Evolutionary conservation across 495 filamentous ascomycete genomes (phyloP), one percentile per base, ranked within the genome.

Genomic region (Penicillium malachiteum): DNA sequence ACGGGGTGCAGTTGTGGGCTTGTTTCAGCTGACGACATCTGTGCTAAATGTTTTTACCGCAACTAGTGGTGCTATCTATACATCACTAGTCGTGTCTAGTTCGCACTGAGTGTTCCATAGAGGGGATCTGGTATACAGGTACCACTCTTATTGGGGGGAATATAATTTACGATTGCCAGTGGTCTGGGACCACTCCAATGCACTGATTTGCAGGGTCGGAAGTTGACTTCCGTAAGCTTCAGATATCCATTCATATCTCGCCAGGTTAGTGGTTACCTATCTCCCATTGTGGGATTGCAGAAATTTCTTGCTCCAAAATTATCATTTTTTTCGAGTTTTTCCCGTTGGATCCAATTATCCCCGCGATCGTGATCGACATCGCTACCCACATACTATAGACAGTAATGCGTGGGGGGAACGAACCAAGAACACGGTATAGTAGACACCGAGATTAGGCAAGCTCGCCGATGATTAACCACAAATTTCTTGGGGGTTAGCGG

Each of bases 391-490:
- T 33, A 46, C 45, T 51, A 61, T 54, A 50, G 39, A 5, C 52
- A 53, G 56, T 59, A 54, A 43, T 49, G 49, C 49, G 58, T 56
- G 58, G 58, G 54, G 53, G 30, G n/a, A 13, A 41, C 12, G 7
- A 44, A 44, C 43, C 11, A 46, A 13, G 34, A 6, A 9, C 34
- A 9, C 34, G 10, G 16, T 47, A 7, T 17, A 47, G 1, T 47
- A 31, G 30, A 47, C 5, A 2, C 40, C 14, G 14, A 43, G 40
- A 39, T 16, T 40, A 13, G 13, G 43, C 7, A n/a, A 32, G 16
- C 41, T 18, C 14, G 17, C 43, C 43, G 26, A 46, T 8, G 14
- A 8, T 3, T 46, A 13, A 26, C 26, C 7, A 33, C 11, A 31
- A 1, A 26, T 26, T 26, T 26, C 21, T 26, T 26, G 21, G 21